These are phyloP conservation scores for Stentor coeruleus DNA, from an alignment of 73 alveolate species.

Conservation along the genomic window DNA sequence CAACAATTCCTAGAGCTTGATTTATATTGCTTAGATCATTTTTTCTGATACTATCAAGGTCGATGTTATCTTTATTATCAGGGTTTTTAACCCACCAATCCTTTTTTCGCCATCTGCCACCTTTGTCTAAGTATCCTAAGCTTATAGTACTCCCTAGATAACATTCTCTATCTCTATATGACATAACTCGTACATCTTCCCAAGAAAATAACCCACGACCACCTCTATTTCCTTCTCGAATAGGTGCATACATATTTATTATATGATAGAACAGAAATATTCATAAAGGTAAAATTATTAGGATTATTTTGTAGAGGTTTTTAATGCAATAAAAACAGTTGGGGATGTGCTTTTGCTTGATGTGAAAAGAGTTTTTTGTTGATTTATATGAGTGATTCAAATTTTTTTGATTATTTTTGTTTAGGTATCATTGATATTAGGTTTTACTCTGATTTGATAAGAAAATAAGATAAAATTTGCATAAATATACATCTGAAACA, in stretches of 20 bases:
- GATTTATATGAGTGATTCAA: too few relatives aligned
- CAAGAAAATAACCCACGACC: slow-evolving; percentile 96
- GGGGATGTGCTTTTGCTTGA: too few relatives aligned
- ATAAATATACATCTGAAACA: too few relatives aligned
- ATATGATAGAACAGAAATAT: too few relatives aligned
- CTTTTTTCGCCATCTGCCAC: slow-evolving; percentile 96
- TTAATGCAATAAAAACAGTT: too few relatives aligned
- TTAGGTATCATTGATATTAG: too few relatives aligned
- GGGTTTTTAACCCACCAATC: slow-evolving; percentile 83
- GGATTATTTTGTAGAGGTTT: too few relatives aligned
- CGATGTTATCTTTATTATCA: slow-evolving; percentile 13
- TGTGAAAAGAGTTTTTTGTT: too few relatives aligned
- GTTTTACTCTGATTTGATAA: too few relatives aligned
- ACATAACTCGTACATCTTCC: slow-evolving; percentile 91
- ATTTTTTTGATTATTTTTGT: too few relatives aligned
- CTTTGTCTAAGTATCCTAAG: slow-evolving; percentile 94
- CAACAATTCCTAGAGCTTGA: slow-evolving; percentile 42
- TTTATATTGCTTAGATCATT: slow-evolving; percentile 47
- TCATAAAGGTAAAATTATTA: too few relatives aligned
- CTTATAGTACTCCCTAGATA: slow-evolving; percentile 91
- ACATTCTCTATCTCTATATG: slow-evolving; percentile 91
- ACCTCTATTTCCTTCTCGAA: slow-evolving; percentile 97
- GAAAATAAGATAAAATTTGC: too few relatives aligned
- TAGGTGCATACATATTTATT: slow-evolving; percentile 42
- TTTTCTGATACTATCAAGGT: slow-evolving; percentile 36